Evolutionary conservation across 495 filamentous ascomycete species (phyloP).

Genomic region (Lophium mytilinum): DNA sequence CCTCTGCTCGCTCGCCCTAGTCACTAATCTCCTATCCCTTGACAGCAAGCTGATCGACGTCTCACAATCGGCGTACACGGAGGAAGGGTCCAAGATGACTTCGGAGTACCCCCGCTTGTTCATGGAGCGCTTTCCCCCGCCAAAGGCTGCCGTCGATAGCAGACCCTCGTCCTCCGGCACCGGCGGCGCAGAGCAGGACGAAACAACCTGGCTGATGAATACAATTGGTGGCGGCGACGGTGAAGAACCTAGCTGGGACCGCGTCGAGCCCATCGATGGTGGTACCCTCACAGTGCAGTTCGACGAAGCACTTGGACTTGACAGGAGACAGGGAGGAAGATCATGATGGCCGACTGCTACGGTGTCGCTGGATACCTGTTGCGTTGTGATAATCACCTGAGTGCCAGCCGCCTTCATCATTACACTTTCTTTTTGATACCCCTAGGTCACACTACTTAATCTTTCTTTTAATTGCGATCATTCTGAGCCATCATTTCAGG

Average conservation of each 20-base stretch:
- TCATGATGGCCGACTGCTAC: background rate
- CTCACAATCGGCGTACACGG: slow-evolving; percentile 22
- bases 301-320: slow-evolving; percentile 7
- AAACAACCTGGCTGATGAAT: slow-evolving; percentile 18
- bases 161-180: slow-evolving; percentile 13
- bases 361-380: background rate
- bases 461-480: background rate
- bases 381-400: background rate
- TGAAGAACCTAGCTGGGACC: slow-evolving; percentile 19
- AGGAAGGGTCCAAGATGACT: slow-evolving; percentile 17
- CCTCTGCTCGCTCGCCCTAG: background rate
- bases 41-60: slow-evolving; percentile 27
- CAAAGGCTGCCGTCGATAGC: slow-evolving; percentile 3
- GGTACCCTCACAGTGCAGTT: slow-evolving; percentile 23
- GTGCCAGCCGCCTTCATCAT: background rate
- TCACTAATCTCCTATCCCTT: slow-evolving; percentile 11
- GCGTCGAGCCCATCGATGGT: slow-evolving; percentile 16
- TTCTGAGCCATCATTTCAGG: background rate
- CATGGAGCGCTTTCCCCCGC: slow-evolving; percentile 22
- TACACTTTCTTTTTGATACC: background rate
- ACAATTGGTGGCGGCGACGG: slow-evolving; percentile 12
- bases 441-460: background rate
- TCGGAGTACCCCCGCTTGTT: slow-evolving; percentile 27
- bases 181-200: slow-evolving; percentile 13
- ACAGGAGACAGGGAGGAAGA: slow-evolving; percentile 7